Base-by-base conservation (phyloP, 1,284 basidiomycete species). In the Naganishia albida region DNA sequence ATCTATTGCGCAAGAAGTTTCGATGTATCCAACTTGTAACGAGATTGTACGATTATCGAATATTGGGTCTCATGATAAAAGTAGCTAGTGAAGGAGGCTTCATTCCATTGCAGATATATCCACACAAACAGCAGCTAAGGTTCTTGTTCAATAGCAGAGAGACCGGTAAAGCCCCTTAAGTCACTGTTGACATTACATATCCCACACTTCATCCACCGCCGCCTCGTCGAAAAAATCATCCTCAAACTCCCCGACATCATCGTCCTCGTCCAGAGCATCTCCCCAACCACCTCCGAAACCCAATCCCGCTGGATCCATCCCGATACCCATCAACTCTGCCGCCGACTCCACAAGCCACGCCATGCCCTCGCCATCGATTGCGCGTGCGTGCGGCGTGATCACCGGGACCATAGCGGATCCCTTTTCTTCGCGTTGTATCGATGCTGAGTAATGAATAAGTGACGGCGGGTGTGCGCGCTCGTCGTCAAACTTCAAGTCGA, bases 261-360 rank as follows among this genome's bases (percentile, higher is more conserved):
- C 54, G 25, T 43, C 25, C 34, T 34, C 34, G 10, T 34, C 34
- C 34, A 34, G 34, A 23, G 49, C 57, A 49, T 60, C 57, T 15
- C 23, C 49, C 20, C 49, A 46, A 28, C n/a, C 57, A 34, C 15
- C 44, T 46, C 57, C 49, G 1, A 23, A 42, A 2, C 28, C 43
- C 12, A 44, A 12, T 18, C 40, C 40, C 20, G 13, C 12, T 3
- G 34, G 44, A 18, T 18, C 44, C 56, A 59, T 39, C 13, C 57
- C 46, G n/a, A 60, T 48, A 34, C 57, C 57, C 57, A 60, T 40
- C 57, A 60, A 42, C 46, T 60, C 57, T 4, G 57, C 57, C 30
- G 48, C 57, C 2, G 57, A 60, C 8, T 60, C 57, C 6, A 60
- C 46, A 6, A 60, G 30, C 57, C 57, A 60, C 23, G 34, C 48